Percentiles rank a stretch among this genome's conserved stretches.
These are phyloP conservation scores for Epichloe festucae DNA, from an alignment of 2,329 filamentous ascomycete species.

Conservation along the genomic window DNA sequence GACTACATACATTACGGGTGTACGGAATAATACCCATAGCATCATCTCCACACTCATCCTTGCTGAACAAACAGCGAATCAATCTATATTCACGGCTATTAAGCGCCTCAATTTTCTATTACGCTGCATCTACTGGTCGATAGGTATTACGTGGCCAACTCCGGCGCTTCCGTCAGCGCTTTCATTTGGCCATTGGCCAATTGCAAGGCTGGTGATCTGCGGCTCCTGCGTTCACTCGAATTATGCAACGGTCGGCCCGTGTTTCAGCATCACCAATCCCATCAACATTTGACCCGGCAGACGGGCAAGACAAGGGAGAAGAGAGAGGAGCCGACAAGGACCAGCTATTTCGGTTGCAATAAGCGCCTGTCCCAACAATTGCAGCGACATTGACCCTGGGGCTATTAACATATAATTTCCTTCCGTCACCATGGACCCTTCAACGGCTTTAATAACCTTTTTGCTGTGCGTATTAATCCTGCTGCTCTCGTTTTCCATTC, in stretches of 20 bases:
- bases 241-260: conserved; percentile 5
- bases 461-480: conserved; percentile 39
- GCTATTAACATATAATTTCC: not conserved
- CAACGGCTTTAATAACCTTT: conserved; percentile 56
- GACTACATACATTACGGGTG: not conserved
- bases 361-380: not conserved
- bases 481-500: not conserved
- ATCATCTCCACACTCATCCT: conserved; percentile 1
- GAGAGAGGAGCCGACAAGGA: not conserved
- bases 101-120: not conserved
- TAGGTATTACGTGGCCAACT: not conserved
- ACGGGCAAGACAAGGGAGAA: not conserved
- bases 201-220: conserved; percentile 1
- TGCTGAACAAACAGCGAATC: not conserved
- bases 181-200: conserved; percentile 7
- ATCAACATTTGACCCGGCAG: not conserved
- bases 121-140: not conserved
- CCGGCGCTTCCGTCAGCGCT: conserved; percentile 6
- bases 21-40: not conserved
- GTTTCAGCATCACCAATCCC: conserved; percentile 7
- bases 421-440: conserved; percentile 37
- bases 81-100: not conserved
- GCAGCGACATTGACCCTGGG: not conserved
- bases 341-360: not conserved
- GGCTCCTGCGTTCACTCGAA: conserved; percentile 8